Base-by-base conservation (phyloP, 192 early-diverging fungal species). In the Haplosporangium gracile region DNA sequence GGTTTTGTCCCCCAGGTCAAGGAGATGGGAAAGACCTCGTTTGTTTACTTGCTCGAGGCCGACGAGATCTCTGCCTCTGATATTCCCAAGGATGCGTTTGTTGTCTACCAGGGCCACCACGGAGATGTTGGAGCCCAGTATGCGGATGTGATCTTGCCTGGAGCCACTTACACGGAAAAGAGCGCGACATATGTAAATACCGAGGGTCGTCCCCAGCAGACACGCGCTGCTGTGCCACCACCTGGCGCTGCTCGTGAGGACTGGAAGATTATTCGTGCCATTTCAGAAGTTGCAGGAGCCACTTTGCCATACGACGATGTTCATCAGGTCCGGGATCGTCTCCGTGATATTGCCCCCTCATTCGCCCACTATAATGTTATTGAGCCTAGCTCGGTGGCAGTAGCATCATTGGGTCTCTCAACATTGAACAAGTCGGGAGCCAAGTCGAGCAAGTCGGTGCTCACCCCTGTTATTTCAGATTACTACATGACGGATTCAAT, bases 71-170 rank as follows among this genome's bases (percentile, higher is more conserved):
- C 85, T 29, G 82, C 96, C 6, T 85, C 86, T 47, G 95, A 95
- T 83, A 94, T 99, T 53, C 96, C 97, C 76, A 92, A 93, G 78
- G 92, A 95, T 82, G 96, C 97, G 16, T 99, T 99, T 91, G 98
- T 99, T 32, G 97, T 99, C 53, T 99, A 99, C 91, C 98, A 99
- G 91, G 98, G 98, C 42, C 98, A 99, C 92, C 98, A 99, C 89
- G 98, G 98, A 83, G 98, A 99, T 89, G 92, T 91, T 38, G 98
- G 98, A 71, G 98, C 98, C 9, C 93, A 96, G 76, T 95, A 94
- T 70, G 98, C 98, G 36, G 97, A 99, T 89, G 97, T 99, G 42
- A 95, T 99, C 72, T 92, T 99, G 78, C 98, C 98, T 15, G 98
- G 95, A 53, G 91, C 98, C 1, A 97, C 97, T 5, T 99, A 98